Evolutionary conservation across 2,329 filamentous ascomycete genomes (phyloP).

Genomic region (Clonostachys chloroleuca): DNA sequence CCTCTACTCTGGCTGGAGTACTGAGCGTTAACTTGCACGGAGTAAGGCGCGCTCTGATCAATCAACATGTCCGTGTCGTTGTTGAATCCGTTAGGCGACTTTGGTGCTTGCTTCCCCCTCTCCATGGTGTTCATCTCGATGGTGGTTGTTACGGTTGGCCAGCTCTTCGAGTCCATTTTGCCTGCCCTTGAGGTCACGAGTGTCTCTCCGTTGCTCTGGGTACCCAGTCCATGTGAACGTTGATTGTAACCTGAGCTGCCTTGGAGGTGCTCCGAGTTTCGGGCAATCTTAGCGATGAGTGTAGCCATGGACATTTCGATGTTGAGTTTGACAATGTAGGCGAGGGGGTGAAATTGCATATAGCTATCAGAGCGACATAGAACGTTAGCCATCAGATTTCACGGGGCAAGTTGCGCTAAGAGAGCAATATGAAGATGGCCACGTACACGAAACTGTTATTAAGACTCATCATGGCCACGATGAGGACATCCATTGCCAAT

Average conservation of each 20-base stretch:
- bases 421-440: conserved; percentile 7
- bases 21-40: no score
- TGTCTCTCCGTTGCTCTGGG: background rate
- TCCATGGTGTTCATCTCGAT: conserved; percentile 5
- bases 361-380: conserved; percentile 12
- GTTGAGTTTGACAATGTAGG: conserved; percentile 48
- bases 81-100: background rate
- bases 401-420: conserved; percentile 9
- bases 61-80: background rate
- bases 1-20: no score
- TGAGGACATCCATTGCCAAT: conserved; percentile 15
- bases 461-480: conserved; percentile 4
- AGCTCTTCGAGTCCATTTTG: background rate
- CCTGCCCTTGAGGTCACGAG: background rate
- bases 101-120: background rate
- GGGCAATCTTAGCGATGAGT: conserved; percentile 35
- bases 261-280: background rate
- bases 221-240: background rate
- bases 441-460: conserved; percentile 4
- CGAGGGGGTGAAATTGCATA: conserved; percentile 46
- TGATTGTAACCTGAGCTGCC: background rate
- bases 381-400: conserved; percentile 6
- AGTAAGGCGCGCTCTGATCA: background rate
- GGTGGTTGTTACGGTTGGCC: conserved; percentile 4
- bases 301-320: conserved; percentile 51